These are phyloP conservation scores for Hyphochytrium catenoides DNA, from an alignment of 352 stramenopile species.

Conservation along the genomic window DNA sequence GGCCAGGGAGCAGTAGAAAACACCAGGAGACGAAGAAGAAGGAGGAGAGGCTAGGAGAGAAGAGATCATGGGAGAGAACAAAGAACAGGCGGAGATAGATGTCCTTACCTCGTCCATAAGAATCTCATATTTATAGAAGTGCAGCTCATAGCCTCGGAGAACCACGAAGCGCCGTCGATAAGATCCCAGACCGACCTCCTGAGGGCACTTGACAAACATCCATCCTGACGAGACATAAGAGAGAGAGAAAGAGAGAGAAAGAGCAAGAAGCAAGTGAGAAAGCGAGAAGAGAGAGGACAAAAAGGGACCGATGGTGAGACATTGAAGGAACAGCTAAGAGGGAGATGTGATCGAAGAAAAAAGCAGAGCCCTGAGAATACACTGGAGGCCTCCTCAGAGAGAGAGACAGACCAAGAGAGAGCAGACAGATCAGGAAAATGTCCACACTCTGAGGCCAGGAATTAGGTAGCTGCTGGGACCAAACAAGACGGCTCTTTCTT, in stretches of 20 bases:
- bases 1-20: no score
- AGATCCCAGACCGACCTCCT: constrained; percentile 26
- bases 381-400: no score
- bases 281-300: constrained; percentile 24
- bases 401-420: no score
- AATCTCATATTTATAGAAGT: constrained; percentile 64
- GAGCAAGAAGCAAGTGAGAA: constrained; percentile 20
- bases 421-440: no score
- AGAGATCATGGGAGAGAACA: no score
- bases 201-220: constrained; percentile 55
- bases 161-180: constrained; percentile 62
- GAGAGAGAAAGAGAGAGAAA: constrained; percentile 29
- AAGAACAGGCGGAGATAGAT: no score
- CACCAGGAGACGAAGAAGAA: no score
- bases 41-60: no score
- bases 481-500: no score
- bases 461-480: no score
- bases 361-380: constrained; percentile 12
- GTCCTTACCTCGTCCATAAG: no score
- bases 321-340: constrained; percentile 28
- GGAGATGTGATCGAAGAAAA: constrained; percentile 24
- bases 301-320: constrained; percentile 29
- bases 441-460: no score
- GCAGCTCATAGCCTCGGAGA: constrained; percentile 34
- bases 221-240: constrained; percentile 36